Conservation (phyloP, 345 rosid species). For the Isatis tinctoria region DNA sequence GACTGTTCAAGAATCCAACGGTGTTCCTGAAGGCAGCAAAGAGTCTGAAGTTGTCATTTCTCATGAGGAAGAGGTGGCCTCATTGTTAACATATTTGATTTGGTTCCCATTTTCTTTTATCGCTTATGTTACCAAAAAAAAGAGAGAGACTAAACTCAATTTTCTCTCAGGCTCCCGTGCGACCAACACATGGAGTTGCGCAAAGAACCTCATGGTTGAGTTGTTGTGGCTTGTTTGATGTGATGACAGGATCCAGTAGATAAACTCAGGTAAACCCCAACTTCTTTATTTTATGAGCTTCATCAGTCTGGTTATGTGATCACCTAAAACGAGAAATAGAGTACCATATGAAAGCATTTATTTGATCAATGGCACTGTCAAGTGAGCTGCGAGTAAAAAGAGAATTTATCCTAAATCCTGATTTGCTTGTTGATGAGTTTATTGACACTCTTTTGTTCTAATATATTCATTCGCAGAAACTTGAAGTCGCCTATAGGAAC, state of each 20-base stretch:
- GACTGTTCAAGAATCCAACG: slow-evolving; percentile 31
- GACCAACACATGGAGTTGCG: slow-evolving; percentile 40
- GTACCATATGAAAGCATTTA: neutral
- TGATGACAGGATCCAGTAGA: slow-evolving; percentile 47
- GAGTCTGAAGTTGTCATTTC: slow-evolving; percentile 34
- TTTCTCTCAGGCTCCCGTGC: slow-evolving; percentile 46
- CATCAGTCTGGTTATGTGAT: neutral
- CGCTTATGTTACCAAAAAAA: neutral
- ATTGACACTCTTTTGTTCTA: neutral
- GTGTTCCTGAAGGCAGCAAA: slow-evolving; percentile 23
- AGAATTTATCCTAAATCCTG: neutral
- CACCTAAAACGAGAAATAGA: neutral
- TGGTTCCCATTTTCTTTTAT: neutral
- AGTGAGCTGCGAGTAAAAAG: neutral
- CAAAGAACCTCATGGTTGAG: slow-evolving; percentile 59
- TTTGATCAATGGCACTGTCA: neutral
- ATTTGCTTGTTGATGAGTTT: neutral
- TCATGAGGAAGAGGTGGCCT: slow-evolving; percentile 47
- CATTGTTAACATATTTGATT: slow-evolving; percentile 9
- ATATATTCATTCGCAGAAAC: slow-evolving; percentile 7
- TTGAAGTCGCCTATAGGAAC: neutral
- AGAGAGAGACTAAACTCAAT: neutral
- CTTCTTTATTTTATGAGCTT: neutral
- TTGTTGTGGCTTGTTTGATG: slow-evolving; percentile 91
- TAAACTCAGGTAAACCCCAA: slow-evolving; percentile 50